A percentile compares a stretch with the other conserved stretches of the same genome.
Evolutionary conservation across 805 yeast species (phyloP).

Genomic region (Danielia oregonensis): DNA sequence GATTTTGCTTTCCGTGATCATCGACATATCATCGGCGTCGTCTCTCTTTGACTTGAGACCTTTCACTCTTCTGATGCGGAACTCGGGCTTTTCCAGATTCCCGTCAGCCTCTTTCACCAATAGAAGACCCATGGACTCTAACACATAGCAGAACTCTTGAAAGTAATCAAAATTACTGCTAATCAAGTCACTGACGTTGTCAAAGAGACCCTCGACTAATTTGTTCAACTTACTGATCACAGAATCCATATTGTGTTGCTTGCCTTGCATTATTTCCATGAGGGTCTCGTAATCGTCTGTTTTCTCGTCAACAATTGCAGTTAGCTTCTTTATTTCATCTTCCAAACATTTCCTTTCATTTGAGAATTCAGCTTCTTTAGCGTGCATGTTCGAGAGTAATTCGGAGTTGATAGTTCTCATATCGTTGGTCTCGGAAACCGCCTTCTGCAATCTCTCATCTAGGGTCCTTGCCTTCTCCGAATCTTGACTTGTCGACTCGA

Average conservation of each 20-base stretch:
- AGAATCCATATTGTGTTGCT: conserved; percentile 5
- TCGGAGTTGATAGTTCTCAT: conserved; percentile 50
- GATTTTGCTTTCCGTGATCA: conserved; percentile 20
- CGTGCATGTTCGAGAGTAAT: conserved; percentile 62
- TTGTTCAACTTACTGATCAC: conserved; percentile 26
- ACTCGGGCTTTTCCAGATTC: conserved; percentile 25
- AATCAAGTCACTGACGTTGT: conserved; percentile 13
- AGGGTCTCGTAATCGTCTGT: conserved; percentile 39
- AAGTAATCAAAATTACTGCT: conserved; percentile 27
- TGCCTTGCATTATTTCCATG: conserved; percentile 36
- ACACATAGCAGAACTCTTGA: conserved; percentile 48
- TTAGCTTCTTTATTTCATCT: conserved; percentile 45
- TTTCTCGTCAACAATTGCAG: conserved; percentile 44
- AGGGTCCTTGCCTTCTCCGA: background rate
- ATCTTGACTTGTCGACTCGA: background rate
- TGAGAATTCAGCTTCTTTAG: conserved; percentile 56
- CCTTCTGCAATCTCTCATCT: background rate
- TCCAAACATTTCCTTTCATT: conserved; percentile 50
- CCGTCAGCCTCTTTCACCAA: conserved; percentile 40
- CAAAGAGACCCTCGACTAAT: conserved; percentile 15
- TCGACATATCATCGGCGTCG: conserved; percentile 15
- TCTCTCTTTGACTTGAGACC: conserved; percentile 56
- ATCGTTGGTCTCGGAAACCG: conserved; percentile 18
- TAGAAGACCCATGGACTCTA: conserved; percentile 77
- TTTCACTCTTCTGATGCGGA: conserved; percentile 69